A percentile compares a stretch with the other conserved stretches of the same genome.
These are phyloP conservation scores for Lepiota venenata DNA, from an alignment of 768 basidiomycete species.

Conservation along the genomic window DNA sequence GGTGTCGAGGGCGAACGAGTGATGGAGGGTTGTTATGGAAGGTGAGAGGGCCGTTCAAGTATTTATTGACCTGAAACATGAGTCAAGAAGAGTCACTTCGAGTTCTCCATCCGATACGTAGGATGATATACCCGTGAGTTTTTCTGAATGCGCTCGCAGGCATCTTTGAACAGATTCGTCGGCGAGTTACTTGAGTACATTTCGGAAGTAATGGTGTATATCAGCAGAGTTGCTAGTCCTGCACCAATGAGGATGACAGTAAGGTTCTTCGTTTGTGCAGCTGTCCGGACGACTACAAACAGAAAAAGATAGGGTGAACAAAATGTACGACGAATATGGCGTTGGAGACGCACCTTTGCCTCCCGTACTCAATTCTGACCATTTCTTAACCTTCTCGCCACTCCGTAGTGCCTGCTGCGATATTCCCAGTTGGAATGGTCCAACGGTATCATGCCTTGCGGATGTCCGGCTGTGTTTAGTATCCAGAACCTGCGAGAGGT, in stretches of 20 bases:
- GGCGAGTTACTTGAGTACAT: conserved; percentile 88
- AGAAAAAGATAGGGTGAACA: not conserved
- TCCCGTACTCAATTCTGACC: conserved; percentile 72
- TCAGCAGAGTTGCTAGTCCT: conserved; percentile 68
- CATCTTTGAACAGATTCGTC: conserved; percentile 70
- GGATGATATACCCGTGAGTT: conserved; percentile 36
- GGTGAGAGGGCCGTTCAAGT: conserved; percentile 61
- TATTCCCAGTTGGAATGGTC: conserved; percentile 76
- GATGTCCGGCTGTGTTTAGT: conserved; percentile 41
- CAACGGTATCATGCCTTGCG: conserved; percentile 57
- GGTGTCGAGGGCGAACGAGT: conserved; percentile 70
- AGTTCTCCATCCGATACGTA: not conserved
- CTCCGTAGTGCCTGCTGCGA: conserved; percentile 50
- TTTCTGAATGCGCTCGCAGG: conserved; percentile 49
- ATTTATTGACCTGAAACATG: conserved; percentile 59
- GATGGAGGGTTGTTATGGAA: conserved; percentile 86
- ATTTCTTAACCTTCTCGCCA: conserved; percentile 61
- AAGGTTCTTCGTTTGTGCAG: conserved; percentile 46
- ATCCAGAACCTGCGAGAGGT: conserved; percentile 65
- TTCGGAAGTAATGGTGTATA: conserved; percentile 80
- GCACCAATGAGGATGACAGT: conserved; percentile 73
- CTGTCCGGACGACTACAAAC: conserved; percentile 42
- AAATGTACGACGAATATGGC: not conserved
- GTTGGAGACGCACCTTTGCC: conserved; percentile 61
- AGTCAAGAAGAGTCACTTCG: not conserved